Evolutionary conservation across 2,329 filamentous ascomycete species (phyloP).

Genomic region (Alternaria atra): DNA sequence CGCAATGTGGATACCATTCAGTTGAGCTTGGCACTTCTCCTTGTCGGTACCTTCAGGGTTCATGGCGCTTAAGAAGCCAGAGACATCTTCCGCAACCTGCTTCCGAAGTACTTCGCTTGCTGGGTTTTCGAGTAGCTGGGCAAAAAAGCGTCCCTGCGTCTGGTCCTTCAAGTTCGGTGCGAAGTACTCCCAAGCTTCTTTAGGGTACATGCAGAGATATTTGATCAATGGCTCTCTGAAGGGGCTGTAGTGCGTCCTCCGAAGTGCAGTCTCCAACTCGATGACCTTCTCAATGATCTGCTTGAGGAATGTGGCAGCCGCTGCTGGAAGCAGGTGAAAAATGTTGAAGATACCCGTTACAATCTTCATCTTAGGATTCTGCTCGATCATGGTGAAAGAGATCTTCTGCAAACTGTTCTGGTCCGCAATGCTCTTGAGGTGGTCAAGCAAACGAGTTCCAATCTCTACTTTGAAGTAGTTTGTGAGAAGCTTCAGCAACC

Average conservation of each 20-base stretch:
- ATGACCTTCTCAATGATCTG: conserved; percentile 90
- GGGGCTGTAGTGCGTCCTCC: conserved; percentile 88
- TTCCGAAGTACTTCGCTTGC: conserved; percentile 79
- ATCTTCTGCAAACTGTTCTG: conserved; percentile 82
- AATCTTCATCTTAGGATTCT: conserved; percentile 91
- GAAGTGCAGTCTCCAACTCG: conserved; percentile 82
- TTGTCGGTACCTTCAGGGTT: conserved; percentile 71
- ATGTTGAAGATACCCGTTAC: conserved; percentile 95
- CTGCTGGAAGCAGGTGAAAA: conserved; percentile 92
- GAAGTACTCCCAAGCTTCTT: conserved; percentile 85
- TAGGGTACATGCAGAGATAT: conserved; percentile 91
- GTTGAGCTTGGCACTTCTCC: conserved; percentile 76
- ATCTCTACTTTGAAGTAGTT: conserved; percentile 99
- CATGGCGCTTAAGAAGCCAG: conserved; percentile 72
- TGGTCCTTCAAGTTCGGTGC: conserved; percentile 82
- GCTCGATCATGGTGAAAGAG: conserved; percentile 94
- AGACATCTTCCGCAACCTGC: conserved; percentile 75
- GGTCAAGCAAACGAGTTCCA: conserved; percentile 88
- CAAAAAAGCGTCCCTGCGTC: conserved; percentile 88
- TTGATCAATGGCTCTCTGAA: conserved; percentile 91
- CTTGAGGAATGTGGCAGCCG: conserved; percentile 90
- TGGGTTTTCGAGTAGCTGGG: conserved; percentile 80
- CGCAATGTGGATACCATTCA: conserved; percentile 88
- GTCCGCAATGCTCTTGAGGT: conserved; percentile 90
- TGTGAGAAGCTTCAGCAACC: conserved; percentile 87